Evolutionary conservation across 2,329 filamentous ascomycete genomes (phyloP), one percentile per base, ranked within the genome.

Genomic region (Cephalotrichum gorgonifer): DNA sequence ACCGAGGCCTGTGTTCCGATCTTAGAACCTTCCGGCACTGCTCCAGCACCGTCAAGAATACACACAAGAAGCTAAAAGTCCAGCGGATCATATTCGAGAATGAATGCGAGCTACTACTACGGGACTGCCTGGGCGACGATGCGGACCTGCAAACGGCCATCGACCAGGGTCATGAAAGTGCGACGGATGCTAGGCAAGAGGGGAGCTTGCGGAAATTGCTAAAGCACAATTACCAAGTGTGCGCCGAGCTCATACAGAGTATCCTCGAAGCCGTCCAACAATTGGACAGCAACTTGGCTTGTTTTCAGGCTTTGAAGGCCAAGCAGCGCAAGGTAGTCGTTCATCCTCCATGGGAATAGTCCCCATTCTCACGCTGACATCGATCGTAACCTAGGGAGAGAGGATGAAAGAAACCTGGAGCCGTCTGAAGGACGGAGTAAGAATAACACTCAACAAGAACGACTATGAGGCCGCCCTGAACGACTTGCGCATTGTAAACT

Each of bases 1-100:
- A 50, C 43, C 38, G 48, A 41, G 26, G 28, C n/a, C 44, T 45
- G 15, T 39, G 43, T 9, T 6, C 22, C n/a, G 50, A 50, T 15
- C 8, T 52, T 20, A 48, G 48, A 14, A 22, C 33, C 20, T 52
- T 47, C 35, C 47, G 47, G 2, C 50, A 50, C n/a, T 39, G 42
- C 38, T 52, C 50, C 2, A 50, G 25, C 23, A 39, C 43, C n/a
- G 30, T 44, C 35, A 43, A 41, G 17, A 35, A 31, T 2, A 14
- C 47, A 8, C 27, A 44, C 3, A 47, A 47, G 20, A 7, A 28
- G 6, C 27, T 52, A 15, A 30, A 14, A 12, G n/a, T 52, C 22
- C 50, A 52, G 31, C 47, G 27, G 1, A 27, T 44, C 14, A 6
- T 51, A 6, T 53, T 53, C 17, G 20, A 42, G 15, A 49, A 53